Evolutionary conservation across 345 rosid species (phyloP).

Genomic region (Rhodamnia rubescens): DNA sequence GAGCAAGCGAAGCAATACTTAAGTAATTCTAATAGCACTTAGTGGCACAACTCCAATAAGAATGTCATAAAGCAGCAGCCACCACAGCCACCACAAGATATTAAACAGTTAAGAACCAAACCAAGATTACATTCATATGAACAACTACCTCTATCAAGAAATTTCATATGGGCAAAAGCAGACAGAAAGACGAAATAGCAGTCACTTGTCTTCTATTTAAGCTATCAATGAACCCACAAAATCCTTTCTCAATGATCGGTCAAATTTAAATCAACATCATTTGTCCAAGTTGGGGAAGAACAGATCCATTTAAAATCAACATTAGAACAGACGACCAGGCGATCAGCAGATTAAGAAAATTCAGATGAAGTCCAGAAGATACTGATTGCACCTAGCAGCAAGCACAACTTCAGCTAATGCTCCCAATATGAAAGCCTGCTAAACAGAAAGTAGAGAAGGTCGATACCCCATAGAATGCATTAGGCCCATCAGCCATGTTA

Average conservation of each 20-base stretch:
- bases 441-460: neutral
- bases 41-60: neutral
- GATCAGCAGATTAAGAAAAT: neutral
- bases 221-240: neutral
- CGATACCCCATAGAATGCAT: constrained; percentile 79
- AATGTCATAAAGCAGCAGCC: neutral
- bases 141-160: neutral
- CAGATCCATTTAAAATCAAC: neutral
- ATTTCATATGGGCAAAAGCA: neutral
- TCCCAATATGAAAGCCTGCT: neutral
- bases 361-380: neutral
- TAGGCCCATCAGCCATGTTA: constrained; percentile 33
- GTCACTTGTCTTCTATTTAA: neutral
- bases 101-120: neutral
- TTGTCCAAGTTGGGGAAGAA: neutral
- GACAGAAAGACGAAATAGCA: neutral
- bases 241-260: neutral
- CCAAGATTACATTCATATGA: neutral
- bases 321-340: neutral
- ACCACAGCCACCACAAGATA: neutral
- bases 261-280: neutral
- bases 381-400: neutral
- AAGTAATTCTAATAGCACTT: neutral
- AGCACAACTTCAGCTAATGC: neutral
- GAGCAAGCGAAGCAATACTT: neutral